Evolutionary conservation across 345 rosid genomes (phyloP).

Genomic region (Syzygium aqueum): DNA sequence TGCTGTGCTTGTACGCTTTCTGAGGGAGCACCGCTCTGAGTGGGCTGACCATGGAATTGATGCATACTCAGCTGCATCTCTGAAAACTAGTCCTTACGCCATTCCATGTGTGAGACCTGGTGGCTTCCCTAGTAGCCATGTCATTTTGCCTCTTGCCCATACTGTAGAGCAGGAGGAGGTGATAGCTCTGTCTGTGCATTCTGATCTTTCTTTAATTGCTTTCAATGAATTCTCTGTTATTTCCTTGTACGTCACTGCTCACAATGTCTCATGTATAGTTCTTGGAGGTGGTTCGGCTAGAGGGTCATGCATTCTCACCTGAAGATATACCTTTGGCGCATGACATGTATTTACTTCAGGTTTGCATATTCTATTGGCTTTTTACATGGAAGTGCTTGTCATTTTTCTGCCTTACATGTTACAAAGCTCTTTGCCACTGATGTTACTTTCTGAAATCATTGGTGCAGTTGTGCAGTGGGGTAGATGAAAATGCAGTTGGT

Average conservation of each 20-base stretch:
- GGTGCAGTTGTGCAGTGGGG: slow-evolving; percentile 76
- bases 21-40: slow-evolving; percentile 96
- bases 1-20: slow-evolving; percentile 73
- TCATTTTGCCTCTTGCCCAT: slow-evolving; percentile 86
- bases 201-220: neutral
- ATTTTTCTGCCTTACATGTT: neutral
- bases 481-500: slow-evolving; percentile 84
- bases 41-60: slow-evolving; percentile 98
- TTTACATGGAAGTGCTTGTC: neutral
- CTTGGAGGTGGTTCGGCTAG: slow-evolving; percentile 90
- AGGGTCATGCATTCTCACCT: slow-evolving; percentile 81
- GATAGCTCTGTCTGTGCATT: neutral
- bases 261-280: slow-evolving; percentile 28
- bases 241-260: neutral
- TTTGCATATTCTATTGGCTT: slow-evolving; percentile 4
- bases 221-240: neutral
- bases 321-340: slow-evolving; percentile 79
- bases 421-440: neutral
- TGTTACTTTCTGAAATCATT: neutral
- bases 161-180: slow-evolving; percentile 97
- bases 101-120: slow-evolving; percentile 81
- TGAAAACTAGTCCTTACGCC: slow-evolving; percentile 75
- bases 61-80: slow-evolving; percentile 76
- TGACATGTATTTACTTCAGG: slow-evolving; percentile 95
- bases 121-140: slow-evolving; percentile 88